Percentiles rank a stretch among this genome's conserved stretches.
Evolutionary conservation across 2,329 filamentous ascomycete genomes (phyloP).

Genomic region (Alternaria dauci): DNA sequence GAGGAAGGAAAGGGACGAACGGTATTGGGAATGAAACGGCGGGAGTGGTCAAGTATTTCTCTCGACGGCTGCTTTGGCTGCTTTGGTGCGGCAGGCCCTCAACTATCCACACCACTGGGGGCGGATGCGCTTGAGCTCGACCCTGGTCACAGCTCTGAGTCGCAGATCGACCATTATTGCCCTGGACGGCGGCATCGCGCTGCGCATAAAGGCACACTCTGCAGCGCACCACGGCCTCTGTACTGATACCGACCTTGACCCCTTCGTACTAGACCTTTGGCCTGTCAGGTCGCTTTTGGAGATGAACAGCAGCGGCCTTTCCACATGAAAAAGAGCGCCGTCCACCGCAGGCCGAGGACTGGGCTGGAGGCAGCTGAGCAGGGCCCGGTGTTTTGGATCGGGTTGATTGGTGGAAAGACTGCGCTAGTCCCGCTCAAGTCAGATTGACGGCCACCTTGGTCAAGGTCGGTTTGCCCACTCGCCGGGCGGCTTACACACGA

Average conservation of each 20-base stretch:
- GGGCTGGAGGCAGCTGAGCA: slow-evolving; percentile 17
- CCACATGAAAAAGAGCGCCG: slow-evolving; percentile 20
- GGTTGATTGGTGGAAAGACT: background rate
- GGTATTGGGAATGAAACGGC: slow-evolving; percentile 52
- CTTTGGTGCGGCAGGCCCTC: slow-evolving; percentile 32
- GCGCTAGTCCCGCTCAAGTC: slow-evolving; percentile 19
- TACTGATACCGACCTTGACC: slow-evolving; percentile 5
- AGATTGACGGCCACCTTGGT: slow-evolving; percentile 18
- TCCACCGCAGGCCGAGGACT: slow-evolving; percentile 13
- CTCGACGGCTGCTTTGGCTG: slow-evolving; percentile 24
- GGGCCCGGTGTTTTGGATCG: background rate
- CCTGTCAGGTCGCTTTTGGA: slow-evolving; percentile 26
- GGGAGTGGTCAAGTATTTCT: slow-evolving; percentile 49
- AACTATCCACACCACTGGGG: slow-evolving; percentile 32
- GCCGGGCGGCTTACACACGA: slow-evolving; percentile 1
- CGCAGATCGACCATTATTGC: slow-evolving; percentile 37
- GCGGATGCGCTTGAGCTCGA: slow-evolving; percentile 38
- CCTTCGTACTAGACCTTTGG: slow-evolving; percentile 11
- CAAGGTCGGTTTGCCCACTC: slow-evolving; percentile 8
- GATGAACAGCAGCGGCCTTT: slow-evolving; percentile 21
- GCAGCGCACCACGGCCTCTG: background rate
- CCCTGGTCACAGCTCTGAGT: slow-evolving; percentile 42
- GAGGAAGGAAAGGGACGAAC: slow-evolving; percentile 52
- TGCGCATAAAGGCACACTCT: background rate
- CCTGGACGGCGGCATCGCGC: background rate